Conservation (phyloP, 306 rosid species). For the Albizia julibrissin region DNA sequence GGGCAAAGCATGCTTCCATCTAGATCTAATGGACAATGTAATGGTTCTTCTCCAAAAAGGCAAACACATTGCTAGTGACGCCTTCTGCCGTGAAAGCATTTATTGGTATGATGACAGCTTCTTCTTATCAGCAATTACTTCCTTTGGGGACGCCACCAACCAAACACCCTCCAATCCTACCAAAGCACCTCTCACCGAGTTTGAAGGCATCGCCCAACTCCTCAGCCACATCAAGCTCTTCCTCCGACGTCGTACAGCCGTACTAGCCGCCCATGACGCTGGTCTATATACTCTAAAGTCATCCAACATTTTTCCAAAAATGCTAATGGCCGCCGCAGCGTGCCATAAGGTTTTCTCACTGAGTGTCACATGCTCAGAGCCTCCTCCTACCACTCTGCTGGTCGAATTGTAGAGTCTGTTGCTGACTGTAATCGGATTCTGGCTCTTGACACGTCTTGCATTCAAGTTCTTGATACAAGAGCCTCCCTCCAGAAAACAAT, state of each 20-base stretch:
- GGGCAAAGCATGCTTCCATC: constrained; percentile 91
- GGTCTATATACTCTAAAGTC: constrained; percentile 81
- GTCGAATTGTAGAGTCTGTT: constrained; percentile 82
- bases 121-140: constrained; percentile 46
- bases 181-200: constrained; percentile 45
- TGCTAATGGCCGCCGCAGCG: constrained; percentile 83
- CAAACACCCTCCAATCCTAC: constrained; percentile 55
- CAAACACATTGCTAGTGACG: constrained; percentile 83
- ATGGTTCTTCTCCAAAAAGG: constrained; percentile 96
- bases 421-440: constrained; percentile 86
- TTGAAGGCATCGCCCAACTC: constrained; percentile 60
- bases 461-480: constrained; percentile 83
- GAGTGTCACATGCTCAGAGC: constrained; percentile 90
- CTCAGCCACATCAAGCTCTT: constrained; percentile 86
- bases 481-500: constrained; percentile 72
- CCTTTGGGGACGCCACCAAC: constrained; percentile 40
- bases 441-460: constrained; percentile 72
- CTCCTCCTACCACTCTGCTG: constrained; percentile 59
- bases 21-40: constrained; percentile 94
- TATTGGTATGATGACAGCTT: constrained; percentile 90
- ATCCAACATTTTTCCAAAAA: constrained; percentile 91
- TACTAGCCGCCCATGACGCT: constrained; percentile 84
- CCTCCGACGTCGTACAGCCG: constrained; percentile 78
- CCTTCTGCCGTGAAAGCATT: constrained; percentile 88
- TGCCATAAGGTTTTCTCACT: constrained; percentile 86